Evolutionary conservation across 176 grass and related monocot species (phyloP), one percentile per base, ranked within the genome.

Genomic region (Urochloa ruziziensis): DNA sequence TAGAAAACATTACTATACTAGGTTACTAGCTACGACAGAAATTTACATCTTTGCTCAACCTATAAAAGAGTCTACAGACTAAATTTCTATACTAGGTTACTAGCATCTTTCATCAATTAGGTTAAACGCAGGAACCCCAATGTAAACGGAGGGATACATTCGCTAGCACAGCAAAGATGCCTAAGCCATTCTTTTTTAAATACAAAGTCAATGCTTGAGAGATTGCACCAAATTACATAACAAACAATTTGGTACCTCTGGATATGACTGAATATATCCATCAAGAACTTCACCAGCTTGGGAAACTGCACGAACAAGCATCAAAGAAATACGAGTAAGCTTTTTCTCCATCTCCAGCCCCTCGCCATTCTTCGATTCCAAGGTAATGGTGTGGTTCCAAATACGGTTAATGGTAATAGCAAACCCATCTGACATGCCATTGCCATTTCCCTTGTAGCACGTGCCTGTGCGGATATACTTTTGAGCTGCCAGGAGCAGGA

Each of bases 231-330:
- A 40, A 40, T 40, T 39, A 40, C 39, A 40, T 9, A 40, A 40
- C 43, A 19, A 36, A 16, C 14, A 54, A 28, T 40, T 37, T 6
- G 14, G 35, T 84, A 76, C 61, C 82, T 77, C 25, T 43, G 73
- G 51, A 67, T 84, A 49, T 12, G 48, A 17, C 13, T 18, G 82
- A 25, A 84, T 77, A 42, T 68, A 77, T 46, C n/a, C 51, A 68
- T 78, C 73, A 34, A 85, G 83, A 47, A 39, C 48, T 69, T 69
- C 73, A 68, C 83, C 83, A 59, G 83, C 73, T 35, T 69, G 4
- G 4, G 11, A 35, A 68, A 85, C 42, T 77, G 6, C 51, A 77
- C 28, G 33, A 58, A 57, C 65, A 58, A 81, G 65, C 48, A 58
- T 5, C 11, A 40, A 68, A 3, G n/a, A 23, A 21, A n/a, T 18